Base-by-base conservation (phyloP, 2,329 filamentous ascomycete genomes). In the Emergomyces pasteurianus region DNA sequence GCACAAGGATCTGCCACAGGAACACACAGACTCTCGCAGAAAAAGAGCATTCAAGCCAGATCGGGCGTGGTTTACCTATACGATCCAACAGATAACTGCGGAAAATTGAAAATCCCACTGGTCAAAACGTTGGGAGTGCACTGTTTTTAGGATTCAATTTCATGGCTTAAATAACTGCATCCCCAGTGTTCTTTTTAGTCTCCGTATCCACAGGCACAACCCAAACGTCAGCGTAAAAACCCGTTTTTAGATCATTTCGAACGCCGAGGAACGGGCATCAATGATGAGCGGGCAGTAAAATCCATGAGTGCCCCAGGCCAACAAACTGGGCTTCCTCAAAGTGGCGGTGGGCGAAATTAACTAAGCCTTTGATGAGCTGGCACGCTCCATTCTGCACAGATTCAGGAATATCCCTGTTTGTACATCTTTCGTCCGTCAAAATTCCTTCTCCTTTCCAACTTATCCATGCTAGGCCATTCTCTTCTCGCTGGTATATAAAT, bases 1-100 rank as follows among this genome's bases (percentile, higher is more conserved):
- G 57, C 57, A 38, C 57, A 43, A 58, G 42, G 43, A 58, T 28
- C 57, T n/a, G 43, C 43, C 57, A 50, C 43, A 47, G 42, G 12
- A 58, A 36, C 38, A 58, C 38, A 28, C 38, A 46, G 6, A 28
- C 54, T 34, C 40, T 21, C 26, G 14, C 40, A 34, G n/a, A 26
- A 28, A 26, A 18, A n/a, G 31, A 23, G 31, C 28, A 38, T 50
- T 21, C 46, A 28, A 28, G 16, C 16, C 28, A 58, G 43, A 9
- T 18, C 18, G 26, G 57, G 57, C 42, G 31, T 49, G 47, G 31
- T 58, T 38, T 36, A 36, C 31, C n/a, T 36, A 57, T 43, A 38
- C 38, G 54, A 42, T 40, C 40, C 40, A 43, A 31, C 26, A 43
- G 23, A 28, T 18, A 34, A n/a, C 36, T 10, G 53, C 6, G 18